These are phyloP conservation scores for Diaporthe sp. DNA, from an alignment of 2,329 filamentous ascomycete genomes.

Conservation along the genomic window DNA sequence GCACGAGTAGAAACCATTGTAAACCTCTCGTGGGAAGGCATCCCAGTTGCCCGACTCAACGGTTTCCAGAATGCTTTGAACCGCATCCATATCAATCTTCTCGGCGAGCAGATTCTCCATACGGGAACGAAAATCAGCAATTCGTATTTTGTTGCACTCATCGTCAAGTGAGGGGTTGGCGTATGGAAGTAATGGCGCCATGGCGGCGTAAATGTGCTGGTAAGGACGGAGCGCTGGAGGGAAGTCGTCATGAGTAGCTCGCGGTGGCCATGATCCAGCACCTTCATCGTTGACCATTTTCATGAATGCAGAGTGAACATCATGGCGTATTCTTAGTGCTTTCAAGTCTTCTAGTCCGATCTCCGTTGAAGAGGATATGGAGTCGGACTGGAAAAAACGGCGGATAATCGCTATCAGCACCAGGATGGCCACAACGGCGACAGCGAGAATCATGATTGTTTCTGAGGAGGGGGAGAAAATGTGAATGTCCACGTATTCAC, in stretches of 20 bases:
- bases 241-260: slow-evolving; percentile 45
- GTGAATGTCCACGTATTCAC: not conserved
- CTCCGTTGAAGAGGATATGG: not conserved
- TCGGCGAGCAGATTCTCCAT: slow-evolving; percentile 45
- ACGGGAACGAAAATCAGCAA: slow-evolving; percentile 44
- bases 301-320: not conserved
- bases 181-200: slow-evolving; percentile 46
- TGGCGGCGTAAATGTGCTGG: slow-evolving; percentile 49
- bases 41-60: slow-evolving; percentile 48
- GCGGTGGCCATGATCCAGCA: slow-evolving; percentile 45
- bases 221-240: slow-evolving; percentile 49
- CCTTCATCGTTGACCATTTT: slow-evolving; percentile 44
- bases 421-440: not conserved
- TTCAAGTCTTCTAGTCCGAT: not conserved
- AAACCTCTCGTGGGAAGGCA: slow-evolving; percentile 47
- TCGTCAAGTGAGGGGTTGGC: slow-evolving; percentile 47
- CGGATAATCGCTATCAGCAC: not conserved
- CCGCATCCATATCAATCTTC: slow-evolving; percentile 45
- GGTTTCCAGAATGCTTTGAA: slow-evolving; percentile 44
- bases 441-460: not conserved
- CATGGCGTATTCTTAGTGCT: not conserved
- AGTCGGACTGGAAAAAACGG: not conserved
- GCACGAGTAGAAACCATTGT: slow-evolving; percentile 53
- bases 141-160: slow-evolving; percentile 45
- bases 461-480: not conserved